phyloP scores from a whole-genome alignment of 495 filamentous ascomycete species.

The Trichocladium uniseriatum region DNA sequence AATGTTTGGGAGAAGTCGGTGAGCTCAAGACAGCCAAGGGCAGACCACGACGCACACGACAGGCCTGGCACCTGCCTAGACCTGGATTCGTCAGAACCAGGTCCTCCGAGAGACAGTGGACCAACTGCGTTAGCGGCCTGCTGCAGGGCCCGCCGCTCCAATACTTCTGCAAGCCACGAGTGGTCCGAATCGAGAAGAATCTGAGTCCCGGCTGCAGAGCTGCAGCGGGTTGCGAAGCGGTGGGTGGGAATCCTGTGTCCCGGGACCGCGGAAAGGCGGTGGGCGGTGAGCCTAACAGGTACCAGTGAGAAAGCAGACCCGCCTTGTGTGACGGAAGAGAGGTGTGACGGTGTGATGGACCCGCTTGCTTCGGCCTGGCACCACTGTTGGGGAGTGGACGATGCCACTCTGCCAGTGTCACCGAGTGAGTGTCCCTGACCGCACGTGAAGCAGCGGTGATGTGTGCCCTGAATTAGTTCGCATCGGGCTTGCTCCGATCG shows the following conservation, averaged over 20 bases:
- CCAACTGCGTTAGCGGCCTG: constrained; percentile 20
- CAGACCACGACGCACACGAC: constrained; percentile 9
- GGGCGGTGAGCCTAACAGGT: constrained; percentile 23
- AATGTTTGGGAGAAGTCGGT: constrained; percentile 23
- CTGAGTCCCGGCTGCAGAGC: too few species aligned
- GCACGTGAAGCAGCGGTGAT: constrained; percentile 22
- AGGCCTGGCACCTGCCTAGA: not conserved
- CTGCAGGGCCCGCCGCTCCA: constrained; percentile 15
- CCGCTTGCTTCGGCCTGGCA: not conserved
- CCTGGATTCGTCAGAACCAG: constrained; percentile 15
- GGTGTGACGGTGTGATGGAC: constrained; percentile 12
- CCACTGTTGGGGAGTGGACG: too few species aligned
- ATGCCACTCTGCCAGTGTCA: not conserved
- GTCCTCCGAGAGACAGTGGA: constrained; percentile 19
- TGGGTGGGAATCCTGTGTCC: constrained; percentile 10
- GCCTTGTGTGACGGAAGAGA: constrained; percentile 11
- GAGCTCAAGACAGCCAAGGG: constrained; percentile 23
- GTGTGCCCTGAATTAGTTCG: too few species aligned
- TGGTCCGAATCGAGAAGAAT: constrained; percentile 4
- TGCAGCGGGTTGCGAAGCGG: constrained; percentile 8
- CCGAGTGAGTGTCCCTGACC: not conserved
- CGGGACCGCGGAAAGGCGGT: constrained; percentile 20
- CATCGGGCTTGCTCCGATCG: too few species aligned
- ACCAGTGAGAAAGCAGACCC: not conserved
- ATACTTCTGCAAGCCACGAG: constrained; percentile 22